Evolutionary conservation across 768 basidiomycete genomes (phyloP), one percentile per base, ranked within the genome.

Genomic region (Chiua virens): DNA sequence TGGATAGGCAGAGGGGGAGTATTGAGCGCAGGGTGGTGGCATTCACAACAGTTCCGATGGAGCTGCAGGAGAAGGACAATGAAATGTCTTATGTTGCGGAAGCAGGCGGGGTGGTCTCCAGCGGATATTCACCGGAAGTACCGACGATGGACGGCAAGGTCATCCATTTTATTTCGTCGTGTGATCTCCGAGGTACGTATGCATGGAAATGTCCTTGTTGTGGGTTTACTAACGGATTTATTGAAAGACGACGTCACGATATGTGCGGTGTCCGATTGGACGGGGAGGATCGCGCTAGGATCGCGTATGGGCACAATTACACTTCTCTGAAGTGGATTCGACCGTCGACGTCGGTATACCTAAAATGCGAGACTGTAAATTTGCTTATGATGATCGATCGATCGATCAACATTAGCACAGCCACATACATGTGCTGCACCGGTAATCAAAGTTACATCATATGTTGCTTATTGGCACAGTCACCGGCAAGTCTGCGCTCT

Each of bases 221-320:
- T 18, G 42, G 23, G 45, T 18, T 18, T 10, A 10, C 13, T 7
- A n/a, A n/a, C n/a, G 14, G 8, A 18, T 30, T 13, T 11, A 8
- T 39, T 49, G n/a, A 41, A 75, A 60, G 78, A 79, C 54, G 79
- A 80, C 55, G 62, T 78, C 7, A 74, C 65, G 11, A 66, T 69
- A 45, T 81, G 78, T 53, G 70, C 75, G 9, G 70, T 81, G 35
- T 72, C 71, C 6, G 79, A 81, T 53, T 63, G 71, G 37, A 75
- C 61, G 45, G 79, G 79, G 7, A 66, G 55, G 8, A 75, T 80
- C 42, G 64, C 73, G 2, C 53, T 77, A 35, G 76, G 76, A 6
- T 73, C 73, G 55, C 58, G 78, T 28, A 60, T 67, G 8, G 78
- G 78, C 8, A 64, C 45, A 3, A 59, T 65, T n/a, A 39, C 23